Evolutionary conservation across 495 filamentous ascomycete genomes (phyloP), one percentile per base, ranked within the genome.

Genomic region (Xylaria intraflava): DNA sequence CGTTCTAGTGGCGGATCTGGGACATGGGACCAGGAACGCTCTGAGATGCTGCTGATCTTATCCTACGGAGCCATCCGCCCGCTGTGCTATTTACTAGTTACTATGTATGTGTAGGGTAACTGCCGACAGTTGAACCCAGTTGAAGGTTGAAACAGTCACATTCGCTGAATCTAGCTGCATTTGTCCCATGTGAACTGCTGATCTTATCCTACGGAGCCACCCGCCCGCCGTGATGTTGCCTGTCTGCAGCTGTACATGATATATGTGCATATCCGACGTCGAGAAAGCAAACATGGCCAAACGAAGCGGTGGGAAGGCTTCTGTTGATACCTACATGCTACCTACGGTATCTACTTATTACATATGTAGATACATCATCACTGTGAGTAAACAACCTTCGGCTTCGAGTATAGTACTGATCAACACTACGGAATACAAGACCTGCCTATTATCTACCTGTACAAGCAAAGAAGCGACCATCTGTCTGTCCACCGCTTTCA

Each of bases 151-250:
- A 40, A 49, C 47, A 16, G 40, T 22, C 23, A 30, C 35, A 39
- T 40, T 49, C n/a, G 17, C 47, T 20, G 47, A 20, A n/a, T n/a
- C n/a, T n/a, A n/a, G n/a, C n/a, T n/a, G n/a, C n/a, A 40, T 49
- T 27, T 5, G 47, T 19, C 47, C 30, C 19, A 36, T 16, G 40
- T 33, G 40, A 39, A 33, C 29, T 5, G 47, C 12, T 40, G 35
- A 51, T 51, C 38, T 42, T 42, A 17, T 30, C 26, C 24, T 33
- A 26, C 38, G 48, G 48, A 51, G 48, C 17, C 27, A 50, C 36
- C 24, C 36, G 24, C 22, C 17, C 26, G 36, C 22, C 20, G 48
- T 40, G 26, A 20, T 24, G 27, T 29, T 29, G 27, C 9, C 10
- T 6, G 14, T 6, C 31, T 35, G 14, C 31, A 11, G 31, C 14